A percentile compares a stretch with the other conserved stretches of the same genome.
phyloP scores from a whole-genome alignment of 2,329 filamentous ascomycete genomes.

The Huntiella savannae region DNA sequence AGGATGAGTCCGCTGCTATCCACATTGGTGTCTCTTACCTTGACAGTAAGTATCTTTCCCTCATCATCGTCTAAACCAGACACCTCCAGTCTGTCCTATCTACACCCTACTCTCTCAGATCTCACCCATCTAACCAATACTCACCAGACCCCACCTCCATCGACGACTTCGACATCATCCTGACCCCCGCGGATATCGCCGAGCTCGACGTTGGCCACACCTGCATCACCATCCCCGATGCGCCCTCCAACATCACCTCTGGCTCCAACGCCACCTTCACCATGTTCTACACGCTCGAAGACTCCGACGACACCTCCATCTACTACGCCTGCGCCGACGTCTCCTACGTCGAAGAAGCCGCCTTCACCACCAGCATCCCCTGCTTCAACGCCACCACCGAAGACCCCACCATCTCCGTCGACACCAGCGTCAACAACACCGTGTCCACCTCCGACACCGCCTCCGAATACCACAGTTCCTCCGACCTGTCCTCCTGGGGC shows the following conservation, averaged over 20 bases:
- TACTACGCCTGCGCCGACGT: constrained; percentile 33
- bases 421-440: constrained; percentile 12
- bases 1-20: constrained; percentile 36
- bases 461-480: constrained; percentile 11
- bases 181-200: constrained; percentile 19
- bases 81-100: neutral
- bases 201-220: constrained; percentile 27
- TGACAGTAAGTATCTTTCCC: constrained; percentile 21
- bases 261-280: constrained; percentile 30
- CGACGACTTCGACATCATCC: constrained; percentile 23
- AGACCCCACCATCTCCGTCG: constrained; percentile 14
- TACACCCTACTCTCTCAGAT: neutral
- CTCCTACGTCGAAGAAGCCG: constrained; percentile 20
- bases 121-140: neutral
- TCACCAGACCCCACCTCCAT: constrained; percentile 21
- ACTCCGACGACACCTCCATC: constrained; percentile 21
- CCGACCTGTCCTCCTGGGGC: neutral
- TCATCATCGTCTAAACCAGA: neutral
- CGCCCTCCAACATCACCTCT: constrained; percentile 18
- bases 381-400: constrained; percentile 27
- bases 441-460: constrained; percentile 13
- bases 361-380: constrained; percentile 19
- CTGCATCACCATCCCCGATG: constrained; percentile 22
- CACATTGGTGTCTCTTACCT: constrained; percentile 34
- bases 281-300: constrained; percentile 25